Conservation (phyloP, 805 yeast species). For the Nakazawaea sp. region DNA sequence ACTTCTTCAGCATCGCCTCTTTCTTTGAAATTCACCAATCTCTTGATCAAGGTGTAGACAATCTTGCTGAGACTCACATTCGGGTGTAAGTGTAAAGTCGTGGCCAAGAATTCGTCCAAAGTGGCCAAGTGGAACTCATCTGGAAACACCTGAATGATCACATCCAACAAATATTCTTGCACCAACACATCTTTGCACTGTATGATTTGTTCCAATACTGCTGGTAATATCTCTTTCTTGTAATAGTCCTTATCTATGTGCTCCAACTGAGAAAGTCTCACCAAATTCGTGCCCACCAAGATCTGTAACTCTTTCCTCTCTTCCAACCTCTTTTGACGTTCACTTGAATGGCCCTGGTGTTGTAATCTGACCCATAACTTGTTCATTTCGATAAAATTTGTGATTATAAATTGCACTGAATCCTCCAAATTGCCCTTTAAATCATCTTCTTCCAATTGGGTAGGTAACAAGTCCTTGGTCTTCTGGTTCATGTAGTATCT, state of each 20-base stretch:
- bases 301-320: slow-evolving; percentile 89
- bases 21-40: slow-evolving; percentile 51
- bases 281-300: slow-evolving; percentile 87
- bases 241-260: slow-evolving; percentile 51
- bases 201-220: slow-evolving; percentile 79
- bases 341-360: slow-evolving; percentile 90
- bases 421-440: slow-evolving; percentile 42
- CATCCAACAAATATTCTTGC: slow-evolving; percentile 87
- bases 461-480: slow-evolving; percentile 59
- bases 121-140: slow-evolving; percentile 83
- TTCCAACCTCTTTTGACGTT: slow-evolving; percentile 60
- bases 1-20: slow-evolving; percentile 22
- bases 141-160: slow-evolving; percentile 89
- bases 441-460: slow-evolving; percentile 13
- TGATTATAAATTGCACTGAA: slow-evolving; percentile 70
- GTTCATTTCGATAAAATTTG: slow-evolving; percentile 95
- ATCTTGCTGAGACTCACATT: slow-evolving; percentile 62
- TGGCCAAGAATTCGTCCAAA: slow-evolving; percentile 55
- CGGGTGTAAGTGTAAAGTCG: slow-evolving; percentile 63
- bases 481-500: slow-evolving; percentile 85
- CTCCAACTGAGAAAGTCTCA: slow-evolving; percentile 80
- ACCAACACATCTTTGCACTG: slow-evolving; percentile 91
- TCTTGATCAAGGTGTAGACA: slow-evolving; percentile 61
- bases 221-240: slow-evolving; percentile 59
- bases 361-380: slow-evolving; percentile 95